These are phyloP conservation scores for Fusarium nematophilum DNA, from an alignment of 2,329 filamentous ascomycete species.

Conservation along the genomic window DNA sequence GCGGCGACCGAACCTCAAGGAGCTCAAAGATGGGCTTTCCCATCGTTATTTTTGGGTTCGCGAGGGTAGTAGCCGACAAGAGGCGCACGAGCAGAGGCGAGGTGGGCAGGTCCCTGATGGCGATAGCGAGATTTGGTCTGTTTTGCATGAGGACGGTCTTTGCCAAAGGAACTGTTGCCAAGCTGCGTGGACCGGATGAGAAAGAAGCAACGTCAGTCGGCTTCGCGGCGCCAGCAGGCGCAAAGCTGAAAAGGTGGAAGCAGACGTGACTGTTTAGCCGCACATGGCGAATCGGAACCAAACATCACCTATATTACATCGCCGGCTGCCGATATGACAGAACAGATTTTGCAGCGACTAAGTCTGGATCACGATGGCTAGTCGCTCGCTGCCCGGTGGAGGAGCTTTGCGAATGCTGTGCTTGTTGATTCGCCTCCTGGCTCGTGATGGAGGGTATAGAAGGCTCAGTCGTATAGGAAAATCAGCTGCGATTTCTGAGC, in stretches of 20 bases:
- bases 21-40: slow-evolving; percentile 12
- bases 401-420: slow-evolving; percentile 8
- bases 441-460: slow-evolving; percentile 36
- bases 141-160: slow-evolving; percentile 24
- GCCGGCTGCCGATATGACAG: slow-evolving; percentile 31
- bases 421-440: slow-evolving; percentile 14
- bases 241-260: slow-evolving; percentile 13
- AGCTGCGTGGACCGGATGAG: slow-evolving; percentile 21
- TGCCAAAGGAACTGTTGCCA: slow-evolving; percentile 16
- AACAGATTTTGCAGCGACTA: slow-evolving; percentile 1
- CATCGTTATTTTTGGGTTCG: slow-evolving; percentile 3
- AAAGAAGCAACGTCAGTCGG: slow-evolving; percentile 37
- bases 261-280: slow-evolving; percentile 20
- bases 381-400: not conserved
- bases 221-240: slow-evolving; percentile 25
- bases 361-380: slow-evolving; percentile 14
- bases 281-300: slow-evolving; percentile 24
- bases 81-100: slow-evolving; percentile 18
- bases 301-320: slow-evolving; percentile 18
- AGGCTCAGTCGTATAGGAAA: slow-evolving; percentile 9
- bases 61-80: not conserved
- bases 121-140: slow-evolving; percentile 8
- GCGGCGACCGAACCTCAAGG: slow-evolving; percentile 4
- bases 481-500: slow-evolving; percentile 8
- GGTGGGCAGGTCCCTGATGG: slow-evolving; percentile 9